Conservation (phyloP, 1,284 basidiomycete species). For the Marasmius oreades region DNA sequence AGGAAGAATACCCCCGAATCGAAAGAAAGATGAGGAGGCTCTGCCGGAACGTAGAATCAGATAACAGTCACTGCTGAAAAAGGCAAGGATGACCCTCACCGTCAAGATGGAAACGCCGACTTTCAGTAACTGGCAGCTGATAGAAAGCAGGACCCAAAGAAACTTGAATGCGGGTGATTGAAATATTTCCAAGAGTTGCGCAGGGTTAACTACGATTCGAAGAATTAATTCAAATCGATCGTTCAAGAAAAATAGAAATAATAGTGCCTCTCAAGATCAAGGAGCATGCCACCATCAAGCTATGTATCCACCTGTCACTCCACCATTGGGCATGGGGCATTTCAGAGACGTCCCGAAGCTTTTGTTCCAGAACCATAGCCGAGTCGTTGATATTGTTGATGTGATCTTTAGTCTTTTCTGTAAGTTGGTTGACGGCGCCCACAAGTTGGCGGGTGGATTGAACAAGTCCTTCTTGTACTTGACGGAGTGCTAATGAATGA, state of each 20-base stretch:
- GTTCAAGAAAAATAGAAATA: not conserved
- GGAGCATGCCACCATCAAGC: not conserved
- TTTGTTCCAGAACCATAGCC: not conserved
- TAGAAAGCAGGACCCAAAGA: not conserved
- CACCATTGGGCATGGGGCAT: not conserved
- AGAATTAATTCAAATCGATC: not conserved
- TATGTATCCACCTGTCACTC: not conserved
- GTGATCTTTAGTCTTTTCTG: not conserved
- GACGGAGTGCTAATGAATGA: not conserved
- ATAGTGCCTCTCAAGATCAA: not conserved
- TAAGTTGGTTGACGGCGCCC: not conserved
- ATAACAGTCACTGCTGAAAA: not conserved
- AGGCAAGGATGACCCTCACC: not conserved
- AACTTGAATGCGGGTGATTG: not conserved
- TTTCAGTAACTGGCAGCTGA: not conserved
- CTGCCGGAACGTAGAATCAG: not conserved
- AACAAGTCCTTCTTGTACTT: not conserved
- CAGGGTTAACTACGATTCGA: not conserved
- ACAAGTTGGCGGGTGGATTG: not conserved
- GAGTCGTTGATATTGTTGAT: not conserved
- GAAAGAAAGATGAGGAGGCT: not conserved
- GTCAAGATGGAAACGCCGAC: not conserved
- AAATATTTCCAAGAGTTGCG: not conserved
- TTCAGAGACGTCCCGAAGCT: not conserved
- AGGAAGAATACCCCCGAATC: not conserved